Evolutionary conservation across 2,329 filamentous ascomycete species (phyloP).

Genomic region (Purpureocillium lavendulum): DNA sequence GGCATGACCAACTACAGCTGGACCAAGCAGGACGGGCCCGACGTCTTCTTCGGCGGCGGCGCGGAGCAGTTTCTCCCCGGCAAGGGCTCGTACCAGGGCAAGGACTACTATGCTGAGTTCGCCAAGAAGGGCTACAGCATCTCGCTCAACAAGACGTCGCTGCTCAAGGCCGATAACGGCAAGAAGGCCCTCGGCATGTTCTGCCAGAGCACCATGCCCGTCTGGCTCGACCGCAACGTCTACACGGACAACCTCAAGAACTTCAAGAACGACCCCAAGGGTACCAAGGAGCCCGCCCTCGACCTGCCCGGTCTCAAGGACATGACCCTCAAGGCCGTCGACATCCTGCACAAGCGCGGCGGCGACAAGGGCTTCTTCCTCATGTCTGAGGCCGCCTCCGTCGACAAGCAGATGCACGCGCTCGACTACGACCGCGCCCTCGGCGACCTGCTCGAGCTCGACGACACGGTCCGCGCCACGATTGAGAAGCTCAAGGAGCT

Average conservation of each 20-base stretch:
- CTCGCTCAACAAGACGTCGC: constrained; percentile 64
- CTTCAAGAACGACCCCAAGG: constrained; percentile 61
- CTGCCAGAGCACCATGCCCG: constrained; percentile 64
- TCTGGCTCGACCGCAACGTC: constrained; percentile 81
- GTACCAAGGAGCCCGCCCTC: constrained; percentile 52
- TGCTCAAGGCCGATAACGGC: constrained; percentile 47
- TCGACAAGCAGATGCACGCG: constrained; percentile 85
- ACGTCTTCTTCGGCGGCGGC: constrained; percentile 76
- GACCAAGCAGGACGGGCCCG: constrained; percentile 65
- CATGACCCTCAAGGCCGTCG: constrained; percentile 82
- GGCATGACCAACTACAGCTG: constrained; percentile 75
- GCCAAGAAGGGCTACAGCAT: constrained; percentile 63
- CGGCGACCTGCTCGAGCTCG: constrained; percentile 76
- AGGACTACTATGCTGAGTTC: constrained; percentile 75
- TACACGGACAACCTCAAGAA: constrained; percentile 61
- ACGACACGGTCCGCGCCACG: constrained; percentile 73
- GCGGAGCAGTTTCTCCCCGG: constrained; percentile 71
- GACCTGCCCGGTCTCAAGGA: constrained; percentile 81
- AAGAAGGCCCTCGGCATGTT: constrained; percentile 71
- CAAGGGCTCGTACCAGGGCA: constrained; percentile 55
- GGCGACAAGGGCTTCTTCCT: constrained; percentile 73
- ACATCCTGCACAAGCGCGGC: constrained; percentile 61
- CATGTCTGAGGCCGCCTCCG: constrained; percentile 78
- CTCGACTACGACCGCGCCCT: constrained; percentile 82
- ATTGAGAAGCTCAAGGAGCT: constrained; percentile 60